These are phyloP conservation scores for Neurospora sp. DNA, from an alignment of 495 filamentous ascomycete genomes.

Conservation along the genomic window DNA sequence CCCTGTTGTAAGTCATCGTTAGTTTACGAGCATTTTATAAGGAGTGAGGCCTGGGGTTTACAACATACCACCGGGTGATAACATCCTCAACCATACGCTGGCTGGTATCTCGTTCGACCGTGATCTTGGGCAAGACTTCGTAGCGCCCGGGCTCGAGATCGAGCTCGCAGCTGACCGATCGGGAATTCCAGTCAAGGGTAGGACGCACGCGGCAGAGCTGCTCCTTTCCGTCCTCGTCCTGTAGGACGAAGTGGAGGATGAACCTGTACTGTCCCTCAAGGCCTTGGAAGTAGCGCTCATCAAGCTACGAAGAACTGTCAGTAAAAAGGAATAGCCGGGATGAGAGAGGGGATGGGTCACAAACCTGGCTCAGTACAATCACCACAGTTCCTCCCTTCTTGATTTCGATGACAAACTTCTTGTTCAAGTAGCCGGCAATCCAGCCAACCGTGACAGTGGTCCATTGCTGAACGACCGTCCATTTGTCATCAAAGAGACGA, in stretches of 20 bases:
- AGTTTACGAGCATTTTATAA: neutral
- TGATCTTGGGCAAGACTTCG: slow-evolving; percentile 62
- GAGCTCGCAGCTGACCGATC: slow-evolving; percentile 64
- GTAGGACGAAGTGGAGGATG: slow-evolving; percentile 58
- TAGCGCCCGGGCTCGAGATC: slow-evolving; percentile 63
- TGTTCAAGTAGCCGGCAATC: slow-evolving; percentile 63
- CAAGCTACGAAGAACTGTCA: slow-evolving; percentile 27
- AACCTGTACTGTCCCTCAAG: slow-evolving; percentile 61
- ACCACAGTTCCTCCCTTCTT: slow-evolving; percentile 51
- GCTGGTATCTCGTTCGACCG: slow-evolving; percentile 40
- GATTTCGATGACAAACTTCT: slow-evolving; percentile 57
- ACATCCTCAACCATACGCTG: slow-evolving; percentile 45
- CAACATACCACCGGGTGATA: slow-evolving; percentile 35
- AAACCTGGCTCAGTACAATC: slow-evolving; percentile 53
- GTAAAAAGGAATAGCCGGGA: neutral
- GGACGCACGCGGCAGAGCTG: slow-evolving; percentile 58
- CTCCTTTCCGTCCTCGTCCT: slow-evolving; percentile 58
- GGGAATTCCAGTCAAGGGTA: slow-evolving; percentile 44
- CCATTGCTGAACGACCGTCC: slow-evolving; percentile 60
- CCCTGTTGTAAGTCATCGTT: slow-evolving; percentile 12
- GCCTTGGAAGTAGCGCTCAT: slow-evolving; percentile 62
- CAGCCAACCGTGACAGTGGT: slow-evolving; percentile 60
- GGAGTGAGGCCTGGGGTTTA: neutral
- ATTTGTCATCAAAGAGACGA: slow-evolving; percentile 59
- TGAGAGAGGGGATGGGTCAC: neutral